Conservation (phyloP, 306 rosid genomes). For the Pachyrhizus erosus region DNA sequence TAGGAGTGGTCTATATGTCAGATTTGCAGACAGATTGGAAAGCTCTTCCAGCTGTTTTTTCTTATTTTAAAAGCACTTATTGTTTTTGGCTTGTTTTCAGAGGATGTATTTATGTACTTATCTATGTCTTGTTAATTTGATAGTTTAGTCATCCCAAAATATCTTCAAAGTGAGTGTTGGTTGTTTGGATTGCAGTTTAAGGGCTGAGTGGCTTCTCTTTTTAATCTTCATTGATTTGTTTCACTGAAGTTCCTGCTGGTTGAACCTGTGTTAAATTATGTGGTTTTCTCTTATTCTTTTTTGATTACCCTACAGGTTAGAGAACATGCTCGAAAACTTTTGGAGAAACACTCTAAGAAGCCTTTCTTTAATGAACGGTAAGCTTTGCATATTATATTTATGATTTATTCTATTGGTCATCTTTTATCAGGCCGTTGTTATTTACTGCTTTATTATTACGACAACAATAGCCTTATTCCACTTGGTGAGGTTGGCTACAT, state of each 20-base stretch:
- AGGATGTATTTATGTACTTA: not conserved
- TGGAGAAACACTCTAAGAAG: slow-evolving; percentile 82
- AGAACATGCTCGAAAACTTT: slow-evolving; percentile 92
- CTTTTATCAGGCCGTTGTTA: slow-evolving; percentile 5
- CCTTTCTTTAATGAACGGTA: slow-evolving; percentile 86
- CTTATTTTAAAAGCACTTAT: not conserved
- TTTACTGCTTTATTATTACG: not conserved
- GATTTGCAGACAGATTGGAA: not conserved
- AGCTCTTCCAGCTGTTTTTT: not conserved
- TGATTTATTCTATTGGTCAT: slow-evolving; percentile 20
- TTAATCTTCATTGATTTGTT: not conserved
- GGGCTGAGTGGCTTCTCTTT: slow-evolving; percentile 7
- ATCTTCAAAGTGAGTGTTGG: not conserved
- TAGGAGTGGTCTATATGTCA: not conserved
- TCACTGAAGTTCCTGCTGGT: too few relatives aligned
- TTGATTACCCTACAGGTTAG: slow-evolving; percentile 64
- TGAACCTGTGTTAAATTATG: too few relatives aligned
- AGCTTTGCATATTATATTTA: slow-evolving; percentile 38
- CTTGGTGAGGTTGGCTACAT: not conserved
- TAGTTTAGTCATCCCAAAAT: not conserved
- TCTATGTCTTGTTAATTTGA: not conserved
- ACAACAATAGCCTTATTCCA: not conserved
- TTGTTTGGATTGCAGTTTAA: slow-evolving; percentile 14
- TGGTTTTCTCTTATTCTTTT: slow-evolving; percentile 31
- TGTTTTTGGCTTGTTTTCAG: slow-evolving; percentile 11